Conservation (phyloP, 169 alveolate genomes). For the Eimeria acervulina region DNA sequence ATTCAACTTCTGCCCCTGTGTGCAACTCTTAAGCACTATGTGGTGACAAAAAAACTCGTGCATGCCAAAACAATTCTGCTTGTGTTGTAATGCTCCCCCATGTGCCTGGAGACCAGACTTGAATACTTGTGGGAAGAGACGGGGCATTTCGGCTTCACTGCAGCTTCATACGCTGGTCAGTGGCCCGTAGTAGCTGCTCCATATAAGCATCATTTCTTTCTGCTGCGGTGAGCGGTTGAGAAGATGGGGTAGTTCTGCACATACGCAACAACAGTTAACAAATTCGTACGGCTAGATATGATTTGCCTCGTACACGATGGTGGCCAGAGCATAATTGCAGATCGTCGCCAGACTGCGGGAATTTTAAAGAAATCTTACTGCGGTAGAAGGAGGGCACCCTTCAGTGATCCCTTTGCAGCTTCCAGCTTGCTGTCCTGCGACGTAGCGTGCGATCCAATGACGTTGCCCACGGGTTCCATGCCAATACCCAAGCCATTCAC, state of each 20-base stretch:
- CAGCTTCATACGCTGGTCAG: slow-evolving; percentile 58
- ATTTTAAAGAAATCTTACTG: too few species aligned
- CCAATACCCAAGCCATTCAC: slow-evolving; percentile 63
- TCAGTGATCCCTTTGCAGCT: slow-evolving; percentile 54
- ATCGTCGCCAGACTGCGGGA: too few species aligned
- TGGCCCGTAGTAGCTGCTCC: slow-evolving; percentile 65
- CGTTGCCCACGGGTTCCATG: slow-evolving; percentile 66
- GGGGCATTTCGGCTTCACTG: slow-evolving; percentile 15
- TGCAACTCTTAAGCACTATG: not conserved
- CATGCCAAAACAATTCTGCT: not conserved
- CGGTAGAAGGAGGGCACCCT: slow-evolving; percentile 51
- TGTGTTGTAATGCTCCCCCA: not conserved
- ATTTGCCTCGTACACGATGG: not conserved
- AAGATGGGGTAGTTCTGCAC: slow-evolving; percentile 70
- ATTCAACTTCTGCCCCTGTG: not conserved
- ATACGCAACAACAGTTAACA: not conserved
- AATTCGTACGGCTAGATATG: not conserved
- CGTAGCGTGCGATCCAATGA: slow-evolving; percentile 58
- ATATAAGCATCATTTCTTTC: slow-evolving; percentile 59
- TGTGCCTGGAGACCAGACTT: not conserved
- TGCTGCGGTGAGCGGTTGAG: slow-evolving; percentile 68
- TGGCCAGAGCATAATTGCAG: not conserved
- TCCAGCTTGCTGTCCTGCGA: slow-evolving; percentile 58
- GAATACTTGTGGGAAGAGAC: not conserved
- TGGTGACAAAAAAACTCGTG: not conserved